Base-by-base conservation (phyloP, 208 protist species). In the Acanthamoeba triangularis region DNA sequence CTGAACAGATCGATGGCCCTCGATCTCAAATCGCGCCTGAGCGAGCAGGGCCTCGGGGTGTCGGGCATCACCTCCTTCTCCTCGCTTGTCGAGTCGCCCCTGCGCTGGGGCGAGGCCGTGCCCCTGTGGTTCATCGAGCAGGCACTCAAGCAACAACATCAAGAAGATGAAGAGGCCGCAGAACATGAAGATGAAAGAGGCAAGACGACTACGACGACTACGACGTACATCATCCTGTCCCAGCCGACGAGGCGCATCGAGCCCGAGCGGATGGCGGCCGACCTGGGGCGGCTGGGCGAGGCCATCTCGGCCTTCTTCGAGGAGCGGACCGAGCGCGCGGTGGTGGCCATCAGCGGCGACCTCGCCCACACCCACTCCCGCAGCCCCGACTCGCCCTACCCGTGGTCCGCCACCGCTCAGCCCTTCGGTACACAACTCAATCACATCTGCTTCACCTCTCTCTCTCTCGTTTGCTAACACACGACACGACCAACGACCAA, bases 51-150 rank as follows among this genome's bases (percentile, higher is more conserved):
- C n/a, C 0, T 74, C 0, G 28, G 65, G 18, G 65, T 74, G 65
- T 41, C 65, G 28, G 65, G 65, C 65, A 25, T 74, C 65, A 41
- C 25, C 65, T 33, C 11, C 28, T 74, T 30, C 28, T 41, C 33
- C 8, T 37, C n/a, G 13, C 1, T 10, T 6, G 13, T 30, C 1
- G 13, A 20, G 28, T 13, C 65, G 8, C n/a, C 33, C 11, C 65
- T 74, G 28, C 65, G 65, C 13, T 74, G 65, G 65, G 65, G 65
- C 13, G 65, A 74, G 65, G 65, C 28, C 11, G 65, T 74, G 13
- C 65, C 65, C 18, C 65, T 74, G 65, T 74, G 65, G 65, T 74
- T 74, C 65, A 74, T 74, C 33, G 65, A 74, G 65, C 65, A 37
- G n/a, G 65, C 65, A 25, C 65, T 20, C 5, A 74, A 74, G 37